Evolutionary conservation across 2,329 filamentous ascomycete genomes (phyloP).

Genomic region (Tolypocladium tundrense): DNA sequence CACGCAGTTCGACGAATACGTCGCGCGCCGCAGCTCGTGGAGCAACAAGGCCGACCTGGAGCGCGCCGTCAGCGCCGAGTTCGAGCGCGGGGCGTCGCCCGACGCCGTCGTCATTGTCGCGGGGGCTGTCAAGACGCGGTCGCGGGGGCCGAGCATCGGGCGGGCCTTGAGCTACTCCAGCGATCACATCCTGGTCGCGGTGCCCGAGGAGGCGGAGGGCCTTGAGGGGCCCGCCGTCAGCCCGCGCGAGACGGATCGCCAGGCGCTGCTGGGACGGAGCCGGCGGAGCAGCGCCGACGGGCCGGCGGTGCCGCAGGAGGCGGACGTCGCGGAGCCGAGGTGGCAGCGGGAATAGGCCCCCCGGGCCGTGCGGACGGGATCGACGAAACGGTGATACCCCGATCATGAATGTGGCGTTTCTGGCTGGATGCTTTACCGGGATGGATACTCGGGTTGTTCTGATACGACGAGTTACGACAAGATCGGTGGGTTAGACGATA

Average conservation of each 20-base stretch:
- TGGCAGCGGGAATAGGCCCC: slow-evolving; percentile 9
- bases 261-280: slow-evolving; percentile 7
- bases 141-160: slow-evolving; percentile 15
- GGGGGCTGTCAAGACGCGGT: slow-evolving; percentile 8
- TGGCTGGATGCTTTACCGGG: background rate
- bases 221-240: background rate
- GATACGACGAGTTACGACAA: background rate
- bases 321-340: slow-evolving; percentile 15
- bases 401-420: background rate
- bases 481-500: background rate
- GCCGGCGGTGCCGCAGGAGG: slow-evolving; percentile 11
- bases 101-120: slow-evolving; percentile 2
- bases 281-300: slow-evolving; percentile 13
- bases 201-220: slow-evolving; percentile 24
- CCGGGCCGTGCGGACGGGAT: background rate
- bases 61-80: slow-evolving; percentile 20
- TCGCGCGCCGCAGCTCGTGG: slow-evolving; percentile 21
- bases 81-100: slow-evolving; percentile 13
- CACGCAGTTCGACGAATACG: slow-evolving; percentile 36
- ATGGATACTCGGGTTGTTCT: background rate
- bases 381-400: background rate
- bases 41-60: slow-evolving; percentile 15
- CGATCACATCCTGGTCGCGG: slow-evolving; percentile 25
- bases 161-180: slow-evolving; percentile 25
- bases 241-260: slow-evolving; percentile 2